A percentile compares a stretch with the other conserved stretches of the same genome.
phyloP scores from a whole-genome alignment of 78 protist species.

The Dictyostelium brefeldianum region DNA sequence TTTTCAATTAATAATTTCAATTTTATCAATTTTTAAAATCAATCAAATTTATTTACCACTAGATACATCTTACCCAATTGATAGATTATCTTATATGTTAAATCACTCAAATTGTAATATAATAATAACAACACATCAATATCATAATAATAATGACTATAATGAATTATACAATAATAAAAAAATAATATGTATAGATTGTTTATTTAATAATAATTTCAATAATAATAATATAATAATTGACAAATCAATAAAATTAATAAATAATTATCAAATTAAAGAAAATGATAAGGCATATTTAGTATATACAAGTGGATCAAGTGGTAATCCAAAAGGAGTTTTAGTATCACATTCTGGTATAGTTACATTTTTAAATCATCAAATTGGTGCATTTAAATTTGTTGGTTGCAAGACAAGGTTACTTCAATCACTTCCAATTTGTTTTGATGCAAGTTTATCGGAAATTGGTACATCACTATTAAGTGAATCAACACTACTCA shows the following conservation, averaged over 20 bases:
- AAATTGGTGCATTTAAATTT: constrained; percentile 40
- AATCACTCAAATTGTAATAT: constrained; percentile 18
- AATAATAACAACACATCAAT: constrained; percentile 9
- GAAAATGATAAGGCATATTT: constrained; percentile 30
- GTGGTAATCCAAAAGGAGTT: constrained; percentile 77
- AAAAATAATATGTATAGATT: not conserved
- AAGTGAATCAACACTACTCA: constrained; percentile 24
- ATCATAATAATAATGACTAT: not conserved
- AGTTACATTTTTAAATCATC: constrained; percentile 30
- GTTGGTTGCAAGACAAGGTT: constrained; percentile 4
- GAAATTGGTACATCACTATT: constrained; percentile 64
- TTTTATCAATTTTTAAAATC: constrained; percentile 33
- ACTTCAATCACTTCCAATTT: constrained; percentile 69
- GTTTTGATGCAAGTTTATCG: constrained; percentile 73
- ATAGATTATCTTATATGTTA: constrained; percentile 35
- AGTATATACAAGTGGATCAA: constrained; percentile 65
- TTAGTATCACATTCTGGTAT: constrained; percentile 55
- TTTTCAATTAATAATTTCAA: constrained; percentile 45
- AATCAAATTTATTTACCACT: constrained; percentile 52
- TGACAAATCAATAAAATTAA: not conserved
- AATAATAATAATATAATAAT: not conserved
- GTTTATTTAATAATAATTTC: not conserved
- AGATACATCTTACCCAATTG: constrained; percentile 52
- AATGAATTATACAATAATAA: not conserved
- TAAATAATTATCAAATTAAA: not conserved